These are phyloP conservation scores for Sisymbrium altissimum DNA, from an alignment of 345 rosid species.

Conservation along the genomic window DNA sequence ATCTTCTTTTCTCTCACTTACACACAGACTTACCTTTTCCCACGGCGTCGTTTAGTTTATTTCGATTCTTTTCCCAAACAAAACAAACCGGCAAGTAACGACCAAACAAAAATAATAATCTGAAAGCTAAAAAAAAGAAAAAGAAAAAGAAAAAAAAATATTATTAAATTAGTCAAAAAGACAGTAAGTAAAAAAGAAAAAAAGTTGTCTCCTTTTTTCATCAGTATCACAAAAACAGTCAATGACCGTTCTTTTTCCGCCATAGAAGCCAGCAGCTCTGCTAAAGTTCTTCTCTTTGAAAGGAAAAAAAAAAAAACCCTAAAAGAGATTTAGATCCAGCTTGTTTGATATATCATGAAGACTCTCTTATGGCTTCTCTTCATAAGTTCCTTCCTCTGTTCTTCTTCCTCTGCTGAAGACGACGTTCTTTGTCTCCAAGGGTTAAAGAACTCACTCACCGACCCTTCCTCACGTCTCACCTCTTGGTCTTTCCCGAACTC, in stretches of 20 bases:
- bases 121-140: too few relatives aligned
- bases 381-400: neutral
- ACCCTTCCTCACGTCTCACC: constrained; percentile 33
- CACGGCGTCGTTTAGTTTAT: constrained; percentile 19
- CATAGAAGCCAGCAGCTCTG: constrained; percentile 21
- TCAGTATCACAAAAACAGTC: constrained; percentile 19
- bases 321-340: constrained; percentile 23
- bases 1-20: neutral
- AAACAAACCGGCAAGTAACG: constrained; percentile 5
- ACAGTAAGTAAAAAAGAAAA: neutral
- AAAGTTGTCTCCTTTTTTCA: constrained; percentile 3
- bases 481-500: constrained; percentile 50
- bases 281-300: neutral
- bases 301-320: neutral
- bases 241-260: constrained; percentile 23
- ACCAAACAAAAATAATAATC: neutral
- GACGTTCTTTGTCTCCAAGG: constrained; percentile 61
- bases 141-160: too few relatives aligned
- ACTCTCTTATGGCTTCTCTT: constrained; percentile 18
- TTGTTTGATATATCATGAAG: constrained; percentile 19
- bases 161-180: neutral
- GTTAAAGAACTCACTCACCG: constrained; percentile 43
- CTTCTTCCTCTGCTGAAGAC: constrained; percentile 38
- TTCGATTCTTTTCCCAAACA: constrained; percentile 10
- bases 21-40: neutral